A percentile compares a stretch with the other conserved stretches of the same genome.
These are phyloP conservation scores for Aspergillus incahuasiensis DNA, from an alignment of 495 filamentous ascomycete genomes.

Conservation along the genomic window DNA sequence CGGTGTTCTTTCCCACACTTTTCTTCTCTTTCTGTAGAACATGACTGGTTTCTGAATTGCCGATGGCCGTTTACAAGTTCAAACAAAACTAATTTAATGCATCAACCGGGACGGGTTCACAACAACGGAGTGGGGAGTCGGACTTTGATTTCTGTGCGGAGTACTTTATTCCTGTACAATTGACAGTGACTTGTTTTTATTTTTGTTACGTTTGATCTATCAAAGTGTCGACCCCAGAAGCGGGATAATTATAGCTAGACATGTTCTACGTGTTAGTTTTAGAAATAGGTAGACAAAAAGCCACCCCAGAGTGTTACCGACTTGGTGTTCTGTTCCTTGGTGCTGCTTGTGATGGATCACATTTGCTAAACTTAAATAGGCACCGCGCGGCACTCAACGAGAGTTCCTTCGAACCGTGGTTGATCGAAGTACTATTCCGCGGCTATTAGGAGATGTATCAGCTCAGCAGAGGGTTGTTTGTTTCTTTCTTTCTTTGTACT, in stretches of 20 bases:
- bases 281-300: conserved; percentile 4
- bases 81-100: conserved; percentile 17
- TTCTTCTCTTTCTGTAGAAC: conserved; percentile 13
- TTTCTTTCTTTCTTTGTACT: neutral
- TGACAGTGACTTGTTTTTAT: conserved; percentile 8
- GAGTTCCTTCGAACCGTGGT: neutral
- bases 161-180: conserved; percentile 18
- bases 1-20: conserved; percentile 16
- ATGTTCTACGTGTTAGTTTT: conserved; percentile 10
- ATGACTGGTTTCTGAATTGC: conserved; percentile 2
- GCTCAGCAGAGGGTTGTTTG: neutral
- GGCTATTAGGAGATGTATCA: neutral
- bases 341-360: neutral
- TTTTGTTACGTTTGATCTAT: conserved; percentile 17
- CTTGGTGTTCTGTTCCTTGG: neutral
- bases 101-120: conserved; percentile 6
- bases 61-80: conserved; percentile 7
- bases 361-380: neutral
- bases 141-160: neutral
- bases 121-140: conserved; percentile 11
- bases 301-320: neutral
- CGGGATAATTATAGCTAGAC: conserved; percentile 17
- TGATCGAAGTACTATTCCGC: neutral
- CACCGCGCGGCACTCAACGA: neutral
- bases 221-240: conserved; percentile 14